phyloP scores from a whole-genome alignment of 2,329 filamentous ascomycete genomes.

The Fusarium subglutinans region DNA sequence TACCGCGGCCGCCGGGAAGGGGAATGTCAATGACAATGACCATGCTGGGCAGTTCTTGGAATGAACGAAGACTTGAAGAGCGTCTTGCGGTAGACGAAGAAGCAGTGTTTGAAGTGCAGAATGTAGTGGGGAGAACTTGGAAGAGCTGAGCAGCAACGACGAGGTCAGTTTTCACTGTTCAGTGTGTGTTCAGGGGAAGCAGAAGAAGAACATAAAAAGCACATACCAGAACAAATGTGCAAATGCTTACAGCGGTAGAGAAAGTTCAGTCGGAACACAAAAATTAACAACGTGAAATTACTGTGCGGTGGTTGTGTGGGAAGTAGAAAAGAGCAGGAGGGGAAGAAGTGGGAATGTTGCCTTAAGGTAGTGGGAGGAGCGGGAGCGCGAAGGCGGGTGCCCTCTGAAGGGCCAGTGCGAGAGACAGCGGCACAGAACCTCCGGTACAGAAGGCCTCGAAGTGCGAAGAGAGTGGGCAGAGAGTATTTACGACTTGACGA shows the following conservation, averaged over 20 bases:
- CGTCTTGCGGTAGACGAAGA: background rate
- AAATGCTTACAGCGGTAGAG: background rate
- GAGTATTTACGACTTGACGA: fast-evolving
- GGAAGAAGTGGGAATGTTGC: background rate
- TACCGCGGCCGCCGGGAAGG: background rate
- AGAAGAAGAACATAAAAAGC: background rate
- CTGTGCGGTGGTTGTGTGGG: background rate
- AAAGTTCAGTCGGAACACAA: background rate
- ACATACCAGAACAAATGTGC: slow-evolving; percentile 16
- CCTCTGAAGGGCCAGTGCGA: background rate
- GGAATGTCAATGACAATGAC: background rate
- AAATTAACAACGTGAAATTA: background rate
- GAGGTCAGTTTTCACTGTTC: background rate
- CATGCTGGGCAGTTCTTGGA: background rate
- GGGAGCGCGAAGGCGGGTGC: background rate
- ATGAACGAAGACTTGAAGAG: background rate
- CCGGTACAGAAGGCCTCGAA: too few species aligned
- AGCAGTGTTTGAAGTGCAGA: background rate
- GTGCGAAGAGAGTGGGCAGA: background rate
- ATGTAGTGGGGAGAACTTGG: background rate
- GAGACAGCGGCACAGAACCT: too few species aligned
- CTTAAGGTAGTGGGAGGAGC: background rate
- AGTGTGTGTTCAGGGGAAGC: background rate
- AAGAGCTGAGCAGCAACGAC: background rate
- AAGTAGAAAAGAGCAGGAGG: background rate